Base-by-base conservation (phyloP, 768 basidiomycete species). In the Leccinellum albellum region DNA sequence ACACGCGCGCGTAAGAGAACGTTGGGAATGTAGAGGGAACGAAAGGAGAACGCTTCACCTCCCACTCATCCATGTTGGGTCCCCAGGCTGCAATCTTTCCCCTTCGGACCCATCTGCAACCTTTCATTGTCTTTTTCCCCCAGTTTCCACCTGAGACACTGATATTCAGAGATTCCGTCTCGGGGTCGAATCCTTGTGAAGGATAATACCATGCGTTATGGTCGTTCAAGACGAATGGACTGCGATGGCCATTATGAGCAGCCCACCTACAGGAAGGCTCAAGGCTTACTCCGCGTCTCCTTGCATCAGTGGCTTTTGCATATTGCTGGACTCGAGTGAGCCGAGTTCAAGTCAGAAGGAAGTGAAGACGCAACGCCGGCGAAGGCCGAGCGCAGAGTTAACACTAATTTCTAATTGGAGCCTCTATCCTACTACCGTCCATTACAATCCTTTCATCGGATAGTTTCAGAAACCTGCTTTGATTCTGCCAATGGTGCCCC, bases 1-100 rank as follows among this genome's bases (percentile, higher is more conserved):
- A 21, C 21, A 69, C 48, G 10, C 10, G 52, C 26, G 8, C 53
- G 32, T 65, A 50, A 52, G 62, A 62, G 53, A 40, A 40, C 10
- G n/a, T n/a, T 5, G n/a, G n/a, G 29, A 10, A 50, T 40, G 50
- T 31, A 31, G 53, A 50, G 33, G 31, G 28, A 40, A 50, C 24
- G 23, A 61, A 57, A 24, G 46, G 51, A 53, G 44, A 58, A 42
- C 14, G 21, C 4, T 10, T 63, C 48, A 89, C 91, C 84, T 93
- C 90, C 87, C 89, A 91, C 57, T 93, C 90, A 33, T 90, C 90
- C 76, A 85, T 83, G 49, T 82, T 81, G 21, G 91, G 90, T 28
- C 89, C 90, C 92, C 92, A 94, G 14, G 86, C 77, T 28, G 84
- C 82, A 57, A 92, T 83, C 73, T 94, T 94, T 47, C 91, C 89